These are phyloP conservation scores for Endocladia muricata DNA, from an alignment of 31 red algal species.

Conservation along the genomic window DNA sequence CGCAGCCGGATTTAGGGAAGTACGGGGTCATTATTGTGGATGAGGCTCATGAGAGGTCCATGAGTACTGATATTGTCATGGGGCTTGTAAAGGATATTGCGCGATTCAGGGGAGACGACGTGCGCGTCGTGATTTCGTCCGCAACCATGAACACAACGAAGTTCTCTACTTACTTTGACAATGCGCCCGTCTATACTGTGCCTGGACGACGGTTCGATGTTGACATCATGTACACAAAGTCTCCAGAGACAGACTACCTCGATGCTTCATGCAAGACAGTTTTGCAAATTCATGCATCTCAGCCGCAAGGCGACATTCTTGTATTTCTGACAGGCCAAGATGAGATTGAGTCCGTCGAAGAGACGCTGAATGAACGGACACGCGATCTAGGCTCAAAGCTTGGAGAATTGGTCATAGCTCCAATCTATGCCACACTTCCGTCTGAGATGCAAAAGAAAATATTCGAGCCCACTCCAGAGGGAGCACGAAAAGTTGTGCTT, in stretches of 20 bases:
- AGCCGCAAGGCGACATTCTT: slow-evolving; percentile 91
- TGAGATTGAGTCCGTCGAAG: slow-evolving; percentile 84
- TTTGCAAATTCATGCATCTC: slow-evolving; percentile 90
- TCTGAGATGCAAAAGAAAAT: slow-evolving; percentile 87
- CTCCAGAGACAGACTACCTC: slow-evolving; percentile 80
- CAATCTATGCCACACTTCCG: slow-evolving; percentile 92
- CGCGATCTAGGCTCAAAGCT: slow-evolving; percentile 56
- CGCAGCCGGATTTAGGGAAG: slow-evolving; percentile 71
- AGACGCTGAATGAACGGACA: slow-evolving; percentile 58
- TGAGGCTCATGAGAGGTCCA: slow-evolving; percentile 95
- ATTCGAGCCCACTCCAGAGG: slow-evolving; percentile 83
- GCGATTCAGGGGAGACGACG: slow-evolving; percentile 65
- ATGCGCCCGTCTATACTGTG: slow-evolving; percentile 82
- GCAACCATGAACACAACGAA: slow-evolving; percentile 91
- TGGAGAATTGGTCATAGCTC: slow-evolving; percentile 78
- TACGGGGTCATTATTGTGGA: slow-evolving; percentile 90
- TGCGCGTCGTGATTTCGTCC: slow-evolving; percentile 81
- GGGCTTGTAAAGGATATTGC: slow-evolving; percentile 87
- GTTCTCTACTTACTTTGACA: slow-evolving; percentile 92
- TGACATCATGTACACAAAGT: slow-evolving; percentile 82
- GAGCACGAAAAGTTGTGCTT: slow-evolving; percentile 92
- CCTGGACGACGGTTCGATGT: slow-evolving; percentile 89
- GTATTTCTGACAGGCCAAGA: slow-evolving; percentile 96
- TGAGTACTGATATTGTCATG: slow-evolving; percentile 81
- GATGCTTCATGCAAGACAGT: slow-evolving; percentile 79